phyloP scores from a whole-genome alignment of 2,329 filamentous ascomycete genomes.

The Fusarium armeniacum region DNA sequence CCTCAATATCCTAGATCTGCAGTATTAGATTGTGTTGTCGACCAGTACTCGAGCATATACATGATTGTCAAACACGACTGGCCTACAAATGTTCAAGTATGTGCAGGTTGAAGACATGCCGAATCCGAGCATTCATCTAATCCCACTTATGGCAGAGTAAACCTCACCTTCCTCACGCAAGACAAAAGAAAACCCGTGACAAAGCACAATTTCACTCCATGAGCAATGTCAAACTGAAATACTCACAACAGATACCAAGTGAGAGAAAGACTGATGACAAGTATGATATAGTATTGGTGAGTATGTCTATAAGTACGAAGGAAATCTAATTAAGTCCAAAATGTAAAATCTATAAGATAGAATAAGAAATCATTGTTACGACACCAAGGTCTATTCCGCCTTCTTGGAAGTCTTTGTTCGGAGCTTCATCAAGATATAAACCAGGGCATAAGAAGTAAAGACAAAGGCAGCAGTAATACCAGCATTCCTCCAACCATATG shows the following conservation, averaged over 20 bases:
- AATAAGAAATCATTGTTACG: neutral
- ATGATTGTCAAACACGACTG: no score
- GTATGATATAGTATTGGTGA: neutral
- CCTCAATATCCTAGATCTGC: no score
- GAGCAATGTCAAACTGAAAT: neutral
- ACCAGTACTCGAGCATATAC: no score
- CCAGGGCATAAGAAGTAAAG: slow-evolving; percentile 65
- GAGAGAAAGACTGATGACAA: no score
- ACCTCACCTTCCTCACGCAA: no score
- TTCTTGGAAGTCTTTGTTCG: slow-evolving; percentile 64
- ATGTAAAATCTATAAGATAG: slow-evolving; percentile 6
- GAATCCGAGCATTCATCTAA: neutral
- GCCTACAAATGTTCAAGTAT: neutral
- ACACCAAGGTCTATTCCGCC: slow-evolving; percentile 51
- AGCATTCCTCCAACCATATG: slow-evolving; percentile 76
- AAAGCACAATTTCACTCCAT: no score
- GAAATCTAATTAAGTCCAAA: neutral
- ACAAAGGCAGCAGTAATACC: slow-evolving; percentile 71
- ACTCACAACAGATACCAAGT: neutral
- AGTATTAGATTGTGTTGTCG: no score
- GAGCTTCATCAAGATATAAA: slow-evolving; percentile 63
- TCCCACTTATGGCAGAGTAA: no score
- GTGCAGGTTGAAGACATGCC: no score
- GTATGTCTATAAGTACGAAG: neutral
- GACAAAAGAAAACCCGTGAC: no score